Percentiles rank a stretch among this genome's conserved stretches.
Evolutionary conservation across 306 rosid genomes (phyloP).

Genomic region (Citrullus amarus): DNA sequence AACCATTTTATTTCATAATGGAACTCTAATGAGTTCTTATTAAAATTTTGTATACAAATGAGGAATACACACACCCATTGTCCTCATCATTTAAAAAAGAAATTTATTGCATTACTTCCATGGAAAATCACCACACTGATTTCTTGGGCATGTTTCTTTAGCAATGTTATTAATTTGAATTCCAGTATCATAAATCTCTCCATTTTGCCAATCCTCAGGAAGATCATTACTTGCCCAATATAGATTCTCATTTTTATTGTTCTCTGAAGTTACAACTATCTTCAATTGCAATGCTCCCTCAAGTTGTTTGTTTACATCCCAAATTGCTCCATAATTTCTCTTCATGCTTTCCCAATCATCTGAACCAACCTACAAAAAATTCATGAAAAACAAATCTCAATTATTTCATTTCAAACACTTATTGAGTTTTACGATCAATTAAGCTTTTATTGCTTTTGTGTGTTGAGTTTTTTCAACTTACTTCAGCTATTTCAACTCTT

Average conservation of each 20-base stretch:
- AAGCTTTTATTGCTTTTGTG: too few species aligned
- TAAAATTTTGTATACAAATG: not conserved
- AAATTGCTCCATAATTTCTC: conserved; percentile 59
- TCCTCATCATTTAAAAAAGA: not conserved
- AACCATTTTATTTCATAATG: not conserved
- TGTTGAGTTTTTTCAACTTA: conserved; percentile 11
- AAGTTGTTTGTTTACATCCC: conserved; percentile 69
- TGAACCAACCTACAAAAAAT: conserved; percentile 46
- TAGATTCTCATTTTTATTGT: conserved; percentile 40
- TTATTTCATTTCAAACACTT: not conserved
- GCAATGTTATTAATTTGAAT: conserved; percentile 58
- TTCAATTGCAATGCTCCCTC: conserved; percentile 56
- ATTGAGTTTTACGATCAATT: too few species aligned
- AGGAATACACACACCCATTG: not conserved
- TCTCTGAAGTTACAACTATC: conserved; percentile 49
- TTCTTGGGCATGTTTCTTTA: conserved; percentile 36
- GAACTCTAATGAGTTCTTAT: not conserved
- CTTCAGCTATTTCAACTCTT: conserved; percentile 66
- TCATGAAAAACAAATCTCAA: not conserved
- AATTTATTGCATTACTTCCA: not conserved
- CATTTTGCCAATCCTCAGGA: conserved; percentile 59
- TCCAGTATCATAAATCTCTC: conserved; percentile 42
- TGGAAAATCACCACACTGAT: not conserved
- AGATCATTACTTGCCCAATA: conserved; percentile 56
- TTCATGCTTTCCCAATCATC: conserved; percentile 48